Evolutionary conservation across 768 basidiomycete genomes (phyloP), one percentile per base, ranked within the genome.

Genomic region (Lactarius evosmus): DNA sequence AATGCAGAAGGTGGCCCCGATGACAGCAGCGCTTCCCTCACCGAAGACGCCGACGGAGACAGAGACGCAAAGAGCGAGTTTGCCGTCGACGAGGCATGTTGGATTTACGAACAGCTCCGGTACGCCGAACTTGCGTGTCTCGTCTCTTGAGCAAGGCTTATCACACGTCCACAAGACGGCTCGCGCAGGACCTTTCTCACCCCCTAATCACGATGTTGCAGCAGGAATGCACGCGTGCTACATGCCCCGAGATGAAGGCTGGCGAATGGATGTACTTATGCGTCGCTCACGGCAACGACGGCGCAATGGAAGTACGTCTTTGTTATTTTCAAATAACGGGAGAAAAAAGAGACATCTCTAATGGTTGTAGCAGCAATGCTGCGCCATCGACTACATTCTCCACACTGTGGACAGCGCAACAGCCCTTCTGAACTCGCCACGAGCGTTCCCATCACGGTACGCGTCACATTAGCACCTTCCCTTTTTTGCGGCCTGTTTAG

Each of bases 241-340:
- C 88, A 11, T 99, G 96, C 79, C 93, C 95, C 1, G 89, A 96
- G 76, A 99, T 99, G 96, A 95, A 95, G 75, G 95, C 95, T n/a
- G 93, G 92, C 60, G 93, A 98, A 78, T 98, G 96, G 96, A 81
- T 93, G 32, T 98, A 97, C 75, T 78, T 98, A 7, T 98, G 96
- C 69, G 94, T 95, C 41, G 95, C 94, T 0, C 95, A 98, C 75
- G 93, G 92, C 25, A 91, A 87, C 70, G 91, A 91, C 62, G 88
- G 88, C 11, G 84, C 87, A 56, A 89, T 91, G 85, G 92, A 93
- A 84, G 91, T 91, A 69, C 52, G 82, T 71, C 36, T 22, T 14
- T 49, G 2, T 50, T 34, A 22, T 36, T 19, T 49, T 22, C 17
- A 46, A 34, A 38, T 3, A 30, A 38, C 19, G 32, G 27, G 30